Percentiles rank a stretch among this genome's conserved stretches.
These are phyloP conservation scores for Cystoderma amianthinum DNA, from an alignment of 768 basidiomycete species.

Conservation along the genomic window DNA sequence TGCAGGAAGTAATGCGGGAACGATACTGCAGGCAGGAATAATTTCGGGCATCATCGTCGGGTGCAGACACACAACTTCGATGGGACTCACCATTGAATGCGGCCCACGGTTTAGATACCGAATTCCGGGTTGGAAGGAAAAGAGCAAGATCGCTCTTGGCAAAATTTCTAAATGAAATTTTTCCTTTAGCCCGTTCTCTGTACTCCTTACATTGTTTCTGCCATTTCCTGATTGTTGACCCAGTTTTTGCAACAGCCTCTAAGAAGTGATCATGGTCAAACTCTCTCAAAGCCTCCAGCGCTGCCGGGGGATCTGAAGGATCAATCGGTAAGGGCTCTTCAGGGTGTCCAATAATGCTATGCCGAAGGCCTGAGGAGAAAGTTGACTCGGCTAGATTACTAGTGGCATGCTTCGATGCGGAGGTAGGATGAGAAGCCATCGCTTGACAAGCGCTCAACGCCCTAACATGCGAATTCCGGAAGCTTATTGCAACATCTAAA, in stretches of 20 bases:
- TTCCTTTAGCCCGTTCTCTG: constrained; percentile 90
- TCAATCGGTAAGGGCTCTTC: constrained; percentile 74
- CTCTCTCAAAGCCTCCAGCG: constrained; percentile 60
- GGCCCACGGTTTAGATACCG: constrained; percentile 92
- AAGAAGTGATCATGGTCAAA: constrained; percentile 85
- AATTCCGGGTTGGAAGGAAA: constrained; percentile 94
- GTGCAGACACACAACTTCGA: not conserved
- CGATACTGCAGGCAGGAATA: constrained; percentile 56
- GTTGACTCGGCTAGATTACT: constrained; percentile 41
- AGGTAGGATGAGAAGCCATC: constrained; percentile 46
- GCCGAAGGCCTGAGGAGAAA: constrained; percentile 44
- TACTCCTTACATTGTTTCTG: constrained; percentile 97
- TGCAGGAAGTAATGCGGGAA: constrained; percentile 98
- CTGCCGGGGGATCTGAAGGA: constrained; percentile 64
- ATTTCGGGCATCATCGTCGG: constrained; percentile 23
- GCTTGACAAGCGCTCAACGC: constrained; percentile 57
- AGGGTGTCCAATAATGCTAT: constrained; percentile 42
- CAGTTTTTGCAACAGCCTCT: constrained; percentile 74
- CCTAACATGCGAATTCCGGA: constrained; percentile 71
- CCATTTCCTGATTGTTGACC: constrained; percentile 91
- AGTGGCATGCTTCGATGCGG: constrained; percentile 33
- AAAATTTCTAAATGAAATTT: constrained; percentile 95
- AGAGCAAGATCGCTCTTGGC: constrained; percentile 91
- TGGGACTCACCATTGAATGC: constrained; percentile 92
- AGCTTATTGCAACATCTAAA: constrained; percentile 71